Percentiles rank a stretch among this genome's conserved stretches.
These are phyloP conservation scores for Dicorynia guianensis DNA, from an alignment of 306 rosid genomes.

Conservation along the genomic window DNA sequence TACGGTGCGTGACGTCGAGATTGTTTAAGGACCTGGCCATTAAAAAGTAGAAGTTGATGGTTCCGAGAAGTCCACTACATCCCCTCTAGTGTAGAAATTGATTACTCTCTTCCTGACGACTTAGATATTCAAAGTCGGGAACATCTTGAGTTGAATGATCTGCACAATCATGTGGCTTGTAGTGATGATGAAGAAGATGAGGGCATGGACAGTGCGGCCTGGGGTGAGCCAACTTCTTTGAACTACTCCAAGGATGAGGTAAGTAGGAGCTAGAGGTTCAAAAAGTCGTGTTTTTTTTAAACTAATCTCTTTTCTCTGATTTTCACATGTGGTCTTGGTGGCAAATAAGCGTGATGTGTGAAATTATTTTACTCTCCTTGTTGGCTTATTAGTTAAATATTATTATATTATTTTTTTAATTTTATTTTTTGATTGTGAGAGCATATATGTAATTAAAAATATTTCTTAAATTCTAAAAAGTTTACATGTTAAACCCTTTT, in stretches of 20 bases:
- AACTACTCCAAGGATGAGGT: conserved; percentile 62
- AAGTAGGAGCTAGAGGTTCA: conserved; percentile 61
- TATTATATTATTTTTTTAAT: no score
- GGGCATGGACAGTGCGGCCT: conserved; percentile 59
- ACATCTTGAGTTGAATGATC: conserved; percentile 87
- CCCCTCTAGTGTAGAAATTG: conserved; percentile 55
- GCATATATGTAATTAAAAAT: no score
- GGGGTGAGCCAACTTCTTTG: conserved; percentile 69
- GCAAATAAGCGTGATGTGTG: no score
- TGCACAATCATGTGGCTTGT: conserved; percentile 72
- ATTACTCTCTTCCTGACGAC: conserved; percentile 56
- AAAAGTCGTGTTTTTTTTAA: no score
- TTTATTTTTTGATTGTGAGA: no score
- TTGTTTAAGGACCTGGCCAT: conserved; percentile 43
- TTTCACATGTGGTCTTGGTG: no score
- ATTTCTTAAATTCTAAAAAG: no score
- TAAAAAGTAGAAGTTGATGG: conserved; percentile 46
- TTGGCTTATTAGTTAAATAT: no score
- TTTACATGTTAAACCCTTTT: no score
- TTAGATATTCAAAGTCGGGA: conserved; percentile 71
- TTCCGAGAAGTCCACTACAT: conserved; percentile 42
- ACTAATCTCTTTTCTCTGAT: no score
- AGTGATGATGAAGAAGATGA: conserved; percentile 89
- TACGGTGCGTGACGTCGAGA: conserved; percentile 58
- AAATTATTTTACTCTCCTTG: no score